Base-by-base conservation (phyloP, 2,329 filamentous ascomycete species). In the Botrytis porri region DNA sequence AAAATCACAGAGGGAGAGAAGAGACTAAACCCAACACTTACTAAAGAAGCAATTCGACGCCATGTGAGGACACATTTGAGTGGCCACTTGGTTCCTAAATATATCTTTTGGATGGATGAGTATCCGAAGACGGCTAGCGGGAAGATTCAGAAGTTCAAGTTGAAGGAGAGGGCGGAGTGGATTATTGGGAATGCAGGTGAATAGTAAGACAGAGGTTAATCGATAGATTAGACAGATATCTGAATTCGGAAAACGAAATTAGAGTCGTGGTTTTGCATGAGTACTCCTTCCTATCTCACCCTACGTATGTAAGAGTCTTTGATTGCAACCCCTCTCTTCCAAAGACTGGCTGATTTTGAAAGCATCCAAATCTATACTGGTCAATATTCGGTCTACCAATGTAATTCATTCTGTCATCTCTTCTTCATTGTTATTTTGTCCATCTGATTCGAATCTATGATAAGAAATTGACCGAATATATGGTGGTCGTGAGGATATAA, bases 121-220 rank as follows among this genome's bases (percentile, higher is more conserved):
- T 97, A 93, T 81, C 95, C 95, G 32, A 98, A 97, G 87, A 99
- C 96, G 51, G 93, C 94, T 9, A 97, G 94, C 81, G 95, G 95
- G 37, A 99, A 99, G 88, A 95, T 98, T 72, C 94, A 97, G 84
- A 98, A 98, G 84, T 98, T 92, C 81, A 95, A 92, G 84, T 82
- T 98, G 78, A 88, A 89, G 79, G 92, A 94, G n/a, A 39, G 41
- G 35, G 71, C 43, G 18, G 71, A 43, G 54, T 61, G 54, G 54
- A n/a, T 70, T 18, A 25, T 70, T 57, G 25, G 20, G 6, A 45
- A 43, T 43, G n/a, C 14, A 32, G 48, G 35, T n/a, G 5, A 20
- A 54, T n/a, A 29, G 6, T 54, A 54, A 54, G 57, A 60, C 7
- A 2, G 32, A 7, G 57, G 9, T 54, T 29, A 25, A 29, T 54